Conservation (phyloP, 2,329 filamentous ascomycete species). For the Botrytis elliptica region DNA sequence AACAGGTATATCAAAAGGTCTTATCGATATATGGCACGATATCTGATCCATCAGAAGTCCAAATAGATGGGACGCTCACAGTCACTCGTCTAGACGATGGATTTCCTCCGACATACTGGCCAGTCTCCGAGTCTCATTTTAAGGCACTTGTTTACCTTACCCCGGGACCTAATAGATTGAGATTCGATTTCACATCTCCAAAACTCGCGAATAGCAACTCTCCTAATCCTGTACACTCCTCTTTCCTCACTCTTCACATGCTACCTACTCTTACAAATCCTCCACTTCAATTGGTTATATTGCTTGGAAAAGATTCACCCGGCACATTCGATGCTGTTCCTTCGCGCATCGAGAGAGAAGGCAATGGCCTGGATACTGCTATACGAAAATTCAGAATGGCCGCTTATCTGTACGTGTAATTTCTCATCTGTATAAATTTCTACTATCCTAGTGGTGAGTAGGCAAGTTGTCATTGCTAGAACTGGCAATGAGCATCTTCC, state of each 20-base stretch:
- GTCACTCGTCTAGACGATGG: constrained; percentile 80
- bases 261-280: constrained; percentile 75
- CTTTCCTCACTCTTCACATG: constrained; percentile 82
- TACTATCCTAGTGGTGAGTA: background rate
- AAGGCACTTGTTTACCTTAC: constrained; percentile 89
- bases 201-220: constrained; percentile 70
- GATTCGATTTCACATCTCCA: constrained; percentile 83
- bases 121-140: constrained; percentile 85
- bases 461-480: background rate
- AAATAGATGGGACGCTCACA: constrained; percentile 75
- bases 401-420: constrained; percentile 62
- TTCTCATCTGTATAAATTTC: background rate
- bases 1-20: constrained; percentile 86
- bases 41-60: constrained; percentile 65
- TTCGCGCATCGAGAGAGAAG: constrained; percentile 72
- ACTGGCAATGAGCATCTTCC: background rate
- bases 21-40: constrained; percentile 79
- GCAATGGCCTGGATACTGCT: constrained; percentile 76
- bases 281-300: constrained; percentile 83
- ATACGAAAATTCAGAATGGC: constrained; percentile 91
- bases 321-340: constrained; percentile 81
- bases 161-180: constrained; percentile 83
- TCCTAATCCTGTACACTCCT: constrained; percentile 70
- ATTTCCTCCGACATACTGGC: constrained; percentile 83
- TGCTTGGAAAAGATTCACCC: constrained; percentile 84